Conservation (phyloP, 345 rosid species). For the Noccaea bulbosa region DNA sequence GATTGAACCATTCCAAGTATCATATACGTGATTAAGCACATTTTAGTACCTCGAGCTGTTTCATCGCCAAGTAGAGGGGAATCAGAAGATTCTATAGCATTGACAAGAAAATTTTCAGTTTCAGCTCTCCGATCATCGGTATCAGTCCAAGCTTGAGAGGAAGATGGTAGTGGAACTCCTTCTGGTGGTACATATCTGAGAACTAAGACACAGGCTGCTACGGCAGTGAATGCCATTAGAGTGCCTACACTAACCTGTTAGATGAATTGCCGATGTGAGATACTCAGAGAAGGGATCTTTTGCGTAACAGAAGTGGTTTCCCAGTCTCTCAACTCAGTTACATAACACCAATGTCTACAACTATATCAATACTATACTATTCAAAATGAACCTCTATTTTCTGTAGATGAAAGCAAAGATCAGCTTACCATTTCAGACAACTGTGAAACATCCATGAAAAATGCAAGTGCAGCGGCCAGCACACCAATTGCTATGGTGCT, state of each 20-base stretch:
- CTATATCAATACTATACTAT: conserved; percentile 17
- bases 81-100: conserved; percentile 42
- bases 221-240: conserved; percentile 71
- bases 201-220: conserved; percentile 63
- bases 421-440: conserved; percentile 67
- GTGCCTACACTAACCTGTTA: conserved; percentile 78
- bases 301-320: conserved; percentile 1
- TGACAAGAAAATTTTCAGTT: conserved; percentile 35
- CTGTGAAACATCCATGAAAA: conserved; percentile 73
- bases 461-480: conserved; percentile 57
- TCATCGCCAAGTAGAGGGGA: conserved; percentile 47
- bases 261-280: conserved; percentile 17
- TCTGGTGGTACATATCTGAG: conserved; percentile 73
- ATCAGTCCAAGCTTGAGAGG: conserved; percentile 45
- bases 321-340: conserved; percentile 14
- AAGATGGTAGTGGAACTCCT: conserved; percentile 53
- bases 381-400: conserved; percentile 11
- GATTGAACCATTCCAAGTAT: conserved; percentile 1
- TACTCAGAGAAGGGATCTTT: conserved; percentile 22
- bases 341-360: neutral
- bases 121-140: conserved; percentile 38
- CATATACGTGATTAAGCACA: conserved; percentile 17
- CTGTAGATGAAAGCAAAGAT: conserved; percentile 16
- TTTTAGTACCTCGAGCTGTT: conserved; percentile 49
- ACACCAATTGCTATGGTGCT: conserved; percentile 61